Evolutionary conservation across 352 stramenopile genomes (phyloP), one percentile per base, ranked within the genome.

Genomic region (Globisporangium heterothallicum): DNA sequence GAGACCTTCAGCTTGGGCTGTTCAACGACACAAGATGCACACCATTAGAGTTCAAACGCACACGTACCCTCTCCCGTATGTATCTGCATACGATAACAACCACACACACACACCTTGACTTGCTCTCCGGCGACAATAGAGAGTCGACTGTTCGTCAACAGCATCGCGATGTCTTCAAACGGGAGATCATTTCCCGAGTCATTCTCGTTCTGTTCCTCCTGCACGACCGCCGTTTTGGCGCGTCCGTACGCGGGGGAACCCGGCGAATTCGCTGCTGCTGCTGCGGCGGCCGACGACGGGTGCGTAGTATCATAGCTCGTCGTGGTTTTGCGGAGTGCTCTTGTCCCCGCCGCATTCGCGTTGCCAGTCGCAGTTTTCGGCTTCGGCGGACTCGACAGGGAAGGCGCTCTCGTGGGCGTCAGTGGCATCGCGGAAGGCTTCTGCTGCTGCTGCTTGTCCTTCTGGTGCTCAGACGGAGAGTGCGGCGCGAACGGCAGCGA

Each of bases 1-100:
- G 84, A 92, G 18, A 94, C 77, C 42, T 77, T 75, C 32, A 94
- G 76, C 58, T 75, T 78, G 10, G 84, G 84, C 63, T 87, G 26
- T 35, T 27, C n/a, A 8, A 3, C 6, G 9, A 36, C 16, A 9
- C 30, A 13, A 36, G 10, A 16, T 36, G 29, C 29, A 34, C 6
- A 16, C n/a, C 9, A n/a, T n/a, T n/a, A n/a, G n/a, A n/a, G n/a
- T n/a, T n/a, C n/a, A n/a, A n/a, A n/a, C 19, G 25, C 40, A 26
- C 19, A 48, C 26, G 43, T 12, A n/a, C 13, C 38, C 24, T 43
- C 10, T 49, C 30, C 45, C 24, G 42, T 27, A 26, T 14, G 7
- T 43, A 45, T 4, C 24, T 3, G 12, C 4, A 29, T 12, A 32
- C 13, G 13, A 24, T 16, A 53, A 14, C 10, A 44, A 52, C 2